These are phyloP conservation scores for Celoporthe dispersa DNA, from an alignment of 2,329 filamentous ascomycete species.

Conservation along the genomic window DNA sequence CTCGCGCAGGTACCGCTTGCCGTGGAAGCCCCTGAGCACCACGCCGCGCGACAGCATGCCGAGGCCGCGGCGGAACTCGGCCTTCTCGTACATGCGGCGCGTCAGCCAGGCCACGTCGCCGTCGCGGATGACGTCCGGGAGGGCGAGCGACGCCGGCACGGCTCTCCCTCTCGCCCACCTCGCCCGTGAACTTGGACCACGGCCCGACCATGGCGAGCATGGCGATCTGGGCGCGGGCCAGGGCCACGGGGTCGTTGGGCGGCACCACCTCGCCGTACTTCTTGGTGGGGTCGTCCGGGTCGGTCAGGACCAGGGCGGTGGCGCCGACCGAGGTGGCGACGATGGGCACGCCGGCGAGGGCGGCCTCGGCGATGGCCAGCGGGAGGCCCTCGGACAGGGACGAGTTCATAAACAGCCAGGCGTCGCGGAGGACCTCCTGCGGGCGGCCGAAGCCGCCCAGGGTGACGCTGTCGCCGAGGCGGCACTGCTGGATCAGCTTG, in stretches of 20 bases:
- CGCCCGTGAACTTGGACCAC: conserved; percentile 63
- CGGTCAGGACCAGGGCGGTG: conserved; percentile 59
- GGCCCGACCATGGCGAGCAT: conserved; percentile 65
- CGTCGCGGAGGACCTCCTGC: conserved; percentile 57
- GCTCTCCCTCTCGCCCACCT: conserved; percentile 45
- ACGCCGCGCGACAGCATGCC: conserved; percentile 63
- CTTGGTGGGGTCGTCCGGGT: conserved; percentile 51
- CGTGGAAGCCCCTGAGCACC: conserved; percentile 63
- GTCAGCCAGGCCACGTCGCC: conserved; percentile 58
- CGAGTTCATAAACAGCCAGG: conserved; percentile 63
- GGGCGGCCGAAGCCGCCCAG: conserved; percentile 62
- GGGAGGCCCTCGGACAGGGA: conserved; percentile 60
- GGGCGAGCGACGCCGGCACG: conserved; percentile 33
- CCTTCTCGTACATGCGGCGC: conserved; percentile 64
- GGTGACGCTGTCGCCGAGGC: conserved; percentile 54
- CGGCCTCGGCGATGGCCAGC: conserved; percentile 62
- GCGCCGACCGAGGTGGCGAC: conserved; percentile 62
- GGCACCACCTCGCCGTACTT: conserved; percentile 66
- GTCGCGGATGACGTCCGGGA: conserved; percentile 46
- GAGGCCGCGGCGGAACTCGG: conserved; percentile 56
- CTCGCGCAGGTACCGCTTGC: conserved; percentile 63
- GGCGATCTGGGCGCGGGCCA: conserved; percentile 65
- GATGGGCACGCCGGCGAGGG: conserved; percentile 58
- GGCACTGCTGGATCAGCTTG: conserved; percentile 60
- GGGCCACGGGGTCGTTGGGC: conserved; percentile 63